Evolutionary conservation across 352 stramenopile genomes (phyloP), one percentile per base, ranked within the genome.

Genomic region (Pythium oligandrum): DNA sequence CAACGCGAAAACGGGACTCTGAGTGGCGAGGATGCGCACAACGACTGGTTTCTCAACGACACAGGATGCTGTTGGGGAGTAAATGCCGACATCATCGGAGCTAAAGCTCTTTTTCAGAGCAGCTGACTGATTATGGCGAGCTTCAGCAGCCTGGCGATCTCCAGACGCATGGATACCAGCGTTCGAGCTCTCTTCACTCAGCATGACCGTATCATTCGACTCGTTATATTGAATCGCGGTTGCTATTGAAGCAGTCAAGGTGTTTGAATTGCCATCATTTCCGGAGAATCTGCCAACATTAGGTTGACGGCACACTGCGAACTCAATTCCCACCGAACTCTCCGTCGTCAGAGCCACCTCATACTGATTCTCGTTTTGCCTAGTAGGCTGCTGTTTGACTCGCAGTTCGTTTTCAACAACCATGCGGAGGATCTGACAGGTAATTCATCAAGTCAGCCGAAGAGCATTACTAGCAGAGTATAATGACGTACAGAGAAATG

Each of bases 391-490:
- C 6, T 76, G 61, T 38, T 71, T 61, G 10, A 80, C 35, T 44
- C 40, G 43, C 6, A 61, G 40, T 42, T 90, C 77, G 49, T 87
- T 88, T 48, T 93, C 83, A 30, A 87, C 71, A 40, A 93, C 59
- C 59, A 82, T 67, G 1, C 80, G 78, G 9, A 93, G 61, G 3
- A 91, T 4, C 83, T 88, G 17, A 26, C 17, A 26, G 17, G 17
- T 26, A 26, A 26, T 26, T 26, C 17, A 26, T 26, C 17, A 53
- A 49, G 43, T 48, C 17, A 48, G 43, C 43, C 43, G 43, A 48
- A 48, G 17, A 48, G 9, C 9, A 48, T 48, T 64, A 45, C 17
- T 17, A 39, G 12, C 5, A 51, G 44, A 48, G n/a, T 46, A n/a
- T 36, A 1, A 40, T 36, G n/a, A 57, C 67, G 4, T 62, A 94